These are phyloP conservation scores for Fragosphaeria purpurea DNA, from an alignment of 2,329 filamentous ascomycete species.

Conservation along the genomic window DNA sequence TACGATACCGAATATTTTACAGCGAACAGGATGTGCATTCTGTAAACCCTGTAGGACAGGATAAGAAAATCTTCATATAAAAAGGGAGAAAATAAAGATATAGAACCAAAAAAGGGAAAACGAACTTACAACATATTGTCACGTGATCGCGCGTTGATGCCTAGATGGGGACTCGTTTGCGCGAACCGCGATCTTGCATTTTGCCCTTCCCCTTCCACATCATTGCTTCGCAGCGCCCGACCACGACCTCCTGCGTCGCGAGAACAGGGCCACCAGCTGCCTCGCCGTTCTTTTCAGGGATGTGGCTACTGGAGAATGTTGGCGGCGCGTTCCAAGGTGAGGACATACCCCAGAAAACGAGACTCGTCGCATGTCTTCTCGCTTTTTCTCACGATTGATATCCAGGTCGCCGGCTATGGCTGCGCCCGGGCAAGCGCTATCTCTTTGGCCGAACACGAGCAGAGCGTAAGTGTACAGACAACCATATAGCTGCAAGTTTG, in stretches of 20 bases:
- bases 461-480: conserved; percentile 38
- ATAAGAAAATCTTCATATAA: too few relatives aligned
- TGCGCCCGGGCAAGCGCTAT: conserved; percentile 75
- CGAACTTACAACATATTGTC: neutral
- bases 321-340: conserved; percentile 41
- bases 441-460: conserved; percentile 71
- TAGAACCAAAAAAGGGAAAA: too few relatives aligned
- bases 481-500: neutral
- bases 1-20: too few relatives aligned
- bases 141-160: conserved; percentile 10
- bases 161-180: neutral
- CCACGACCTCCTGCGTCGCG: neutral
- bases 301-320: conserved; percentile 57
- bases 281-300: conserved; percentile 19
- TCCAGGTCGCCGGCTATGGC: conserved; percentile 65
- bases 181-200: neutral
- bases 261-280: neutral
- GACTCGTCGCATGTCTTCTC: neutral
- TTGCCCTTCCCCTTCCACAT: neutral
- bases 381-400: neutral
- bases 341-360: neutral
- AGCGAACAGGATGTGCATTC: too few relatives aligned
- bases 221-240: neutral
- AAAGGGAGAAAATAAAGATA: too few relatives aligned
- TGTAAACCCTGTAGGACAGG: too few relatives aligned